Base-by-base conservation (phyloP, 192 early-diverging fungal species). In the Lobosporangium transversale region DNA sequence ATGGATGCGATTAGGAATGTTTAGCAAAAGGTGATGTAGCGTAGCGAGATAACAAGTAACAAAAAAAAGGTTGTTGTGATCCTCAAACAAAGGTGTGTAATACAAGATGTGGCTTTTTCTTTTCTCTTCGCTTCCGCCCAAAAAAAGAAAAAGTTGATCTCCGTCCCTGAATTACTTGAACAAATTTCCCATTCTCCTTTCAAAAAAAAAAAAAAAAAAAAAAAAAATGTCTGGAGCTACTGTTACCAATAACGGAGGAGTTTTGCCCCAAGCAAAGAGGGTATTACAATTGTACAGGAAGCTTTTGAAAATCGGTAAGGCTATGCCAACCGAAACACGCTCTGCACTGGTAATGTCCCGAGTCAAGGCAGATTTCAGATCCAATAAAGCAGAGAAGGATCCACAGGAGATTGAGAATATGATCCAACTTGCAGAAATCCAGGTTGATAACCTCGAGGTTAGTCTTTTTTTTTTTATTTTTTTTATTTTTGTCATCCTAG, bases 341-440 rank as follows among this genome's bases (percentile, higher is more conserved):
- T 67, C 64, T 3, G n/a, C 63, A 29, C 64, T 76, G 3, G 73
- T 76, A 11, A 53, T 76, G 9, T 57, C 65, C 10, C 64, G 73
- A 12, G 73, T 76, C 59, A 76, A 67, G 59, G 59, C 58, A 0
- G 73, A 76, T 11, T 76, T 76, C 30, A 57, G 73, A 2, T 45
- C 58, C 32, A 76, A 76, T 18, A 43, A 32, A 12, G 43, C 58
- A 0, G 73, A 76, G 24, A 60, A 62, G 58, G 73, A 76, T 53
- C 58, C 64, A 14, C 20, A 62, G 35, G 59, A 66, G 40, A 58
- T 76, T 18, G 73, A 76, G 24, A 37, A 42, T 31, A 76, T 76
- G 73, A 67, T 76, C 32, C 73, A 76, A 24, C 65, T 76, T 14
- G 73, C 73, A 17, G 73, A 76, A 20, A 49, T 76, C 7, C 73